Percentiles rank a stretch among this genome's conserved stretches.
Evolutionary conservation across 202 grass and related monocot species (phyloP).

Genomic region (Brachypodium distachyon): DNA sequence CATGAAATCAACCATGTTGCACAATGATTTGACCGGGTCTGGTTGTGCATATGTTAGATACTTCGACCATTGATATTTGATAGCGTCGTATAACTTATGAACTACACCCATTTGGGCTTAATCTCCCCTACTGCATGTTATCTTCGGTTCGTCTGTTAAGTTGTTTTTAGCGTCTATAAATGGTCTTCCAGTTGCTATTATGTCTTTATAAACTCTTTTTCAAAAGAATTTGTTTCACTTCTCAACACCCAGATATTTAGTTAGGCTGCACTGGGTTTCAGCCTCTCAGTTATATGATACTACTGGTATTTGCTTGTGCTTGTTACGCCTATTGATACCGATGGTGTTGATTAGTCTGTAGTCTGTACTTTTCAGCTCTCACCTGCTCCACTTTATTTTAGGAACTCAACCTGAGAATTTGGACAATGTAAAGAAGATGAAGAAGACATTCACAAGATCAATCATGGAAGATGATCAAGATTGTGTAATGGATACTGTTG

Average conservation of each 20-base stretch:
- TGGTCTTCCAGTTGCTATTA: not conserved
- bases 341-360: not conserved
- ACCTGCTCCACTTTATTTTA: slow-evolving; percentile 34
- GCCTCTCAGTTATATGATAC: not conserved
- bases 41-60: not conserved
- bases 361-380: not conserved
- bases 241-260: not conserved
- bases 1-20: not conserved
- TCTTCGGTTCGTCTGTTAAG: not conserved
- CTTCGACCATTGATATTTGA: not conserved
- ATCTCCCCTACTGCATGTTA: not conserved
- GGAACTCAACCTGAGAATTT: slow-evolving; percentile 23
- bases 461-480: slow-evolving; percentile 37
- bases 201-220: not conserved
- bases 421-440: slow-evolving; percentile 25
- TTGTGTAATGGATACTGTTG: slow-evolving; percentile 85
- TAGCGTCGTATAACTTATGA: not conserved
- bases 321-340: not conserved
- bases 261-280: not conserved
- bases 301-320: not conserved
- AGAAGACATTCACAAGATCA: not conserved
- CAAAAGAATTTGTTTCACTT: not conserved
- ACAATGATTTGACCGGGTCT: not conserved
- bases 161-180: not conserved
- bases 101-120: not conserved